Evolutionary conservation across 179 eudicot genomes (phyloP).

Genomic region (Corrigiola litoralis): DNA sequence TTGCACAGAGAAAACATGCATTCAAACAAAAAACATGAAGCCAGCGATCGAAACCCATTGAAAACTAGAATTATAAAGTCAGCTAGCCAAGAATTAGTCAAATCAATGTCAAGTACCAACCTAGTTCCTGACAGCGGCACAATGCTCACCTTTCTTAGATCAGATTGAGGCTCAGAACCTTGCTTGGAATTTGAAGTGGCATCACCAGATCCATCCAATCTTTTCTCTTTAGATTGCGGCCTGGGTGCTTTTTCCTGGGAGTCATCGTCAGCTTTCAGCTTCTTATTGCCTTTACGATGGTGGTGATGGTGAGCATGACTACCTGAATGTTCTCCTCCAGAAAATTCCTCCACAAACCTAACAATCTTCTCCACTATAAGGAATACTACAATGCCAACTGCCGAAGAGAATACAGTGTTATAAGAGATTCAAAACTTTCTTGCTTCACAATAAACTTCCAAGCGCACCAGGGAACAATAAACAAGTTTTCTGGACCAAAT

Average conservation of each 20-base stretch:
- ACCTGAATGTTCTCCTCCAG: slow-evolving; percentile 51
- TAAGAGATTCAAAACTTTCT: slow-evolving; percentile 13
- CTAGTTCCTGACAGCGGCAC: no score
- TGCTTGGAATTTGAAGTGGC: slow-evolving; percentile 26
- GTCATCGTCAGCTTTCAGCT: slow-evolving; percentile 47
- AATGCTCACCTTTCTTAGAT: slow-evolving; percentile 55
- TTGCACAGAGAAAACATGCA: no score
- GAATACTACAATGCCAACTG: slow-evolving; percentile 94
- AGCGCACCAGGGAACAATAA: neutral
- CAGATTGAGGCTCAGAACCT: slow-evolving; percentile 35
- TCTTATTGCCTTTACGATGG: slow-evolving; percentile 44
- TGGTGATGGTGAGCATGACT: slow-evolving; percentile 64
- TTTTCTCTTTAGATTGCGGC: slow-evolving; percentile 31
- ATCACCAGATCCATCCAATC: slow-evolving; percentile 24
- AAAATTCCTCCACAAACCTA: slow-evolving; percentile 72
- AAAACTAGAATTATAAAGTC: no score
- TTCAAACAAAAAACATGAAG: no score
- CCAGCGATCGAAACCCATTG: no score
- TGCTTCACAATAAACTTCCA: neutral
- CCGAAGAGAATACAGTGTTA: slow-evolving; percentile 24
- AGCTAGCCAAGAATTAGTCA: no score
- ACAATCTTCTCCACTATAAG: slow-evolving; percentile 84
- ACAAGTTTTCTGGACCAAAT: no score
- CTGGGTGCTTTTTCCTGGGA: slow-evolving; percentile 20
- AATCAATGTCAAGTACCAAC: neutral